Evolutionary conservation across 352 stramenopile genomes (phyloP), one percentile per base, ranked within the genome.

Genomic region (Globisporangium rhizosaccharum): DNA sequence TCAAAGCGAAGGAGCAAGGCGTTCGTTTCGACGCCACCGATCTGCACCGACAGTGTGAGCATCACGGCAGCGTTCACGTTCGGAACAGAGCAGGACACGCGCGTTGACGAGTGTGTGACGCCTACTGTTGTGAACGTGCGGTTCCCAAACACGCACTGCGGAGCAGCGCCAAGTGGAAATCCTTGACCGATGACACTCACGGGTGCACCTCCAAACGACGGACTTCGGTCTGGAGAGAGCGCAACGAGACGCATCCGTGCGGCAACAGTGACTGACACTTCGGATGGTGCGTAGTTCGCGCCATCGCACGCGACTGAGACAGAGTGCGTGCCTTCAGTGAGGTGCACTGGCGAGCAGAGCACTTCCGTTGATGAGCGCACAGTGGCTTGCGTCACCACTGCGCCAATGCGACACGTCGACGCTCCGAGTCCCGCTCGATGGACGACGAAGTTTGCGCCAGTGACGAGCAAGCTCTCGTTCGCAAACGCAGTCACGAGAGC

Each of bases 291-390:
- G 26, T 68, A 75, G 39, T 75, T 79, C n/a, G 69, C 25, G 45
- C 68, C 73, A 26, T 79, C 73, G 25, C 63, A 79, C 0, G 73
- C 73, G 0, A 82, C 17, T 11, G 68, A 71, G 12, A 79, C 50
- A 2, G 39, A 14, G 47, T 82, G 73, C 3, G 49, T 25, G 3
- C 73, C 66, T 30, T 59, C 46, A 1, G 28, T 8, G 25, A 61
- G 51, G 30, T 54, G 46, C 9, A 53, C 50, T 10, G 63, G 36
- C 1, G 28, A 15, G 51, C 71, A 79, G 3, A 63, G 10, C 5
- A 56, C 47, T 58, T 63, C 49, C 0, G 66, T 76, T 17, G 68
- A 25, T 20, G 71, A 79, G 30, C 61, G 15, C 26, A 79, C 49
- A 0, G 20, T 62, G 7, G 73, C 70, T 41, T 39, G 30, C 14